A percentile compares a stretch with the other conserved stretches of the same genome.
Evolutionary conservation across 2,329 filamentous ascomycete species (phyloP).

Genomic region (Paecilomyces niveus): DNA sequence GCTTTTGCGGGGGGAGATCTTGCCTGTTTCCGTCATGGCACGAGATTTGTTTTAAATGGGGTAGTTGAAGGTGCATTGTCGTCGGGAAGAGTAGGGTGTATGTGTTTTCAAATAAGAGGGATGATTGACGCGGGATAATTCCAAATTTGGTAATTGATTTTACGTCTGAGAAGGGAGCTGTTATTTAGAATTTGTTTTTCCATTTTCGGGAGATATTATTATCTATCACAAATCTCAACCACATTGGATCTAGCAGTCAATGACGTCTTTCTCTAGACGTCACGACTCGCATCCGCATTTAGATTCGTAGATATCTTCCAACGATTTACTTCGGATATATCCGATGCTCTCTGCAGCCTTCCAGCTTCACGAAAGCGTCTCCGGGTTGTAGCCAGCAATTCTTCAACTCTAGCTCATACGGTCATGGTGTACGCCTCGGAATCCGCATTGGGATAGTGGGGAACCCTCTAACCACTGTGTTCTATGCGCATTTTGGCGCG

Average conservation of each 20-base stretch:
- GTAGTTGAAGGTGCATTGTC: neutral
- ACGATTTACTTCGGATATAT: neutral
- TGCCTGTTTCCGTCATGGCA: neutral
- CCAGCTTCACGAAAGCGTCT: neutral
- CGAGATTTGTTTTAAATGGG: neutral
- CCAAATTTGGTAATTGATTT: neutral
- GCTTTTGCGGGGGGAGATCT: neutral
- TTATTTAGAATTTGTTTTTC: neutral
- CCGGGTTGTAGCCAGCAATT: neutral
- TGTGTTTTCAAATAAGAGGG: neutral
- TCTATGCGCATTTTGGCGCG: neutral
- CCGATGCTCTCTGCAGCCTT: neutral
- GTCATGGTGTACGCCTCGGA: neutral
- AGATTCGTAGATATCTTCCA: too few relatives aligned
- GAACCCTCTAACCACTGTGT: neutral
- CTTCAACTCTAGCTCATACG: neutral
- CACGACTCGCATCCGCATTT: too few relatives aligned
- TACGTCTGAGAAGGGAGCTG: neutral
- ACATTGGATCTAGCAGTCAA: neutral
- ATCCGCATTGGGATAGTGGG: neutral
- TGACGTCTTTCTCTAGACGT: neutral
- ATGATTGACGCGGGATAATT: neutral
- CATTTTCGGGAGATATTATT: neutral
- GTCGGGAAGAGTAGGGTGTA: neutral
- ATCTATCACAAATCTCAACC: neutral